A percentile compares a stretch with the other conserved stretches of the same genome.
Conservation (phyloP, 2,329 filamentous ascomycete species). For the Amphichorda felina region DNA sequence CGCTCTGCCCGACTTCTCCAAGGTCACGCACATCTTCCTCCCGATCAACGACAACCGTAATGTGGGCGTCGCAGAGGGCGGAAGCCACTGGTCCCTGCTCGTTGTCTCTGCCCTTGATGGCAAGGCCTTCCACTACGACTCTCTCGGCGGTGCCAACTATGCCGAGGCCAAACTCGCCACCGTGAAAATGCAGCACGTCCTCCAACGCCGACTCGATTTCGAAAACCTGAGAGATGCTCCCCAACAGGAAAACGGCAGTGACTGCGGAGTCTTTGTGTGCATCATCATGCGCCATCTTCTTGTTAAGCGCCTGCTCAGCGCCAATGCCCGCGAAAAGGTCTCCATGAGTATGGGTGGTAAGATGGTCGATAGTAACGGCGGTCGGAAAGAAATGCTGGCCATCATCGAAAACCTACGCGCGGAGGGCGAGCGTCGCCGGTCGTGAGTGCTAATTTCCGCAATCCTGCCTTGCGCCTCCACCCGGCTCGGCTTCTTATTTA, state of each 20-base stretch:
- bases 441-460: constrained; percentile 39
- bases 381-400: constrained; percentile 80
- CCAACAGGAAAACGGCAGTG: constrained; percentile 82
- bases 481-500: background rate
- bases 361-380: constrained; percentile 67
- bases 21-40: constrained; percentile 85
- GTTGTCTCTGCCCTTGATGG: constrained; percentile 82
- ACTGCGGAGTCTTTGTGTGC: constrained; percentile 95
- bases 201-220: constrained; percentile 59
- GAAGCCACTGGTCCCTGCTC: constrained; percentile 88
- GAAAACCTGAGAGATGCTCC: constrained; percentile 76
- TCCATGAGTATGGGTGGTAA: constrained; percentile 88
- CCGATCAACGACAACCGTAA: constrained; percentile 85
- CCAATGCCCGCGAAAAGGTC: constrained; percentile 73
- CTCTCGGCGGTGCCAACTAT: constrained; percentile 63
- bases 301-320: constrained; percentile 67
- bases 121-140: constrained; percentile 95
- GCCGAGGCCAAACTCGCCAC: constrained; percentile 60
- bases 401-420: constrained; percentile 81
- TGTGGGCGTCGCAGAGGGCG: constrained; percentile 68
- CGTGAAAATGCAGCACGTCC: constrained; percentile 54
- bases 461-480: background rate
- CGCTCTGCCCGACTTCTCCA: constrained; percentile 69
- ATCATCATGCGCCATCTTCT: constrained; percentile 91
- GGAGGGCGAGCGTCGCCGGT: constrained; percentile 74